Evolutionary conservation across 441 rosid species (phyloP), one percentile per base, ranked within the genome.

Genomic region (Populus hybrid): DNA sequence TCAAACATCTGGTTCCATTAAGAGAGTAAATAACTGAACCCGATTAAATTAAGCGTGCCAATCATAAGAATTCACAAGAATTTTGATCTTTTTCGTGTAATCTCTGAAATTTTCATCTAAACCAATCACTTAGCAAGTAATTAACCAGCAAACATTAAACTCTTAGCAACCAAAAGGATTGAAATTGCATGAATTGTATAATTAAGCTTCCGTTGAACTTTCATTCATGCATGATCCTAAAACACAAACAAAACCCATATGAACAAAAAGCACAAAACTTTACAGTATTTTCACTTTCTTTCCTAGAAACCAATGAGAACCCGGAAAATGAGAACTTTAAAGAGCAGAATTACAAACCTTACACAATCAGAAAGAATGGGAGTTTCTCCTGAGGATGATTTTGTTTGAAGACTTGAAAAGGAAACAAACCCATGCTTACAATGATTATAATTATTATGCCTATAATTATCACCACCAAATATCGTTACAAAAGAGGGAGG

Each of bases 291-390:
- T 18, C 8, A 26, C 9, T 5, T 34, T 54, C 10, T 16, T 57
- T 54, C 20, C 50, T 20, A 42, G n/a, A 57, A 54, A 50, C 4
- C 35, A 59, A 59, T 20, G 4, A 59, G 34, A 23, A 42, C 34
- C n/a, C 68, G 6, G 0, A 14, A 5, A 69, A 46, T 5, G 70
- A 14, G 11, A 21, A 6, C 20, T 42, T 61, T 20, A 66, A 32
- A 20, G 57, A 21, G 28, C 1, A 35, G 20, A 8, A 12, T 6
- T 66, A 75, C 10, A 38, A 78, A 93, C 95, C 94, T 88, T 92
- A 84, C 85, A 67, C 86, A 85, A 73, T 79, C 83, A 42, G 90
- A 76, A 70, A 83, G 80, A 64, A 81, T 61, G 23, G 91, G 91
- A 24, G 81, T 76, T 69, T 85, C 86, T 18, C 88, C 84, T 7